phyloP scores from a whole-genome alignment of 495 filamentous ascomycete species.

The Penicillium flavigenum region DNA sequence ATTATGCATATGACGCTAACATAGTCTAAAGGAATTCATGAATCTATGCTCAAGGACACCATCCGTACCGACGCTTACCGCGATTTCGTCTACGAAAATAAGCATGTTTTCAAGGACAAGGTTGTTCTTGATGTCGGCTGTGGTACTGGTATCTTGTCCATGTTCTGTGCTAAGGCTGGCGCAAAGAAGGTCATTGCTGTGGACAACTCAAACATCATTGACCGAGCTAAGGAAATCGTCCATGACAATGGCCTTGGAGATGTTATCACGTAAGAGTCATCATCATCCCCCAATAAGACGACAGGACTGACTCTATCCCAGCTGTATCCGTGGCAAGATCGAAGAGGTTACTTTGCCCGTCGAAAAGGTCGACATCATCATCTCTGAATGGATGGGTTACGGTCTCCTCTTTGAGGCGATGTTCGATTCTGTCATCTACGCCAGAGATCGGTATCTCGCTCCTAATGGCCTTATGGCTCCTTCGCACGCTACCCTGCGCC shows the following conservation, averaged over 20 bases:
- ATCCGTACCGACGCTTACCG: constrained; percentile 67
- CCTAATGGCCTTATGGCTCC: constrained; percentile 84
- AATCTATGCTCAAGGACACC: constrained; percentile 82
- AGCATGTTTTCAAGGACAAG: constrained; percentile 86
- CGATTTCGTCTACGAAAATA: constrained; percentile 77
- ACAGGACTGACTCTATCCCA: constrained; percentile 25
- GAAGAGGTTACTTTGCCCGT: constrained; percentile 83
- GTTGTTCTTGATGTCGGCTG: constrained; percentile 91
- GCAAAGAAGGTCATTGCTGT: constrained; percentile 89
- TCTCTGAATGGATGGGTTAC: constrained; percentile 99
- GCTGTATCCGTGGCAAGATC: constrained; percentile 80
- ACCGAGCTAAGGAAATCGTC: constrained; percentile 81
- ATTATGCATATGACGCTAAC: constrained; percentile 18
- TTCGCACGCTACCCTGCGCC: constrained; percentile 80
- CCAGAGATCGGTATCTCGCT: constrained; percentile 78
- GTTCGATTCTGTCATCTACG: constrained; percentile 90
- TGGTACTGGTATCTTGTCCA: constrained; percentile 88
- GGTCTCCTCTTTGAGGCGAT: constrained; percentile 91
- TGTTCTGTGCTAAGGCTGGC: constrained; percentile 91
- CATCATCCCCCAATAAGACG: too few relatives aligned
- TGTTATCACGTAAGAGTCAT: constrained; percentile 63
- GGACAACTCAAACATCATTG: constrained; percentile 91
- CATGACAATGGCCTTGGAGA: constrained; percentile 75
- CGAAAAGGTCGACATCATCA: constrained; percentile 86
- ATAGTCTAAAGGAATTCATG: constrained; percentile 68